Percentiles rank a stretch among this genome's conserved stretches.
phyloP scores from a whole-genome alignment of 805 yeast genomes.

The Teunomyces tritomae region DNA sequence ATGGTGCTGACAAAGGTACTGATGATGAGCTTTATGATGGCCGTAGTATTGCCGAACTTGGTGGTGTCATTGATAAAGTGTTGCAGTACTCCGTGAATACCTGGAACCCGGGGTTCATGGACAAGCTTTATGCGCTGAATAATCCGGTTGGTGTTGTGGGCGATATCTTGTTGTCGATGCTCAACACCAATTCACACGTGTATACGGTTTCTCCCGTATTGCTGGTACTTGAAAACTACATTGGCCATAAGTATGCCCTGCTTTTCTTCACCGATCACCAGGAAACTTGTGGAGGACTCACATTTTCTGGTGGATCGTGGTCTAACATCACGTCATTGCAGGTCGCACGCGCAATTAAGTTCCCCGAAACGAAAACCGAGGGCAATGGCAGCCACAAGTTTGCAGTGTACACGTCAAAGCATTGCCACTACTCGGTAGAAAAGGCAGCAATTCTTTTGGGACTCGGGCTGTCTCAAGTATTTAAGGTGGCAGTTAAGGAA shows the following conservation, averaged over 20 bases:
- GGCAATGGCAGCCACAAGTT: slow-evolving; percentile 57
- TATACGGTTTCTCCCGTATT: slow-evolving; percentile 81
- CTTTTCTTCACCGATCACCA: slow-evolving; percentile 49
- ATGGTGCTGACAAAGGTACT: slow-evolving; percentile 27
- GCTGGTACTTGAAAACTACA: slow-evolving; percentile 68
- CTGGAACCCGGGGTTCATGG: slow-evolving; percentile 85
- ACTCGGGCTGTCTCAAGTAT: slow-evolving; percentile 58
- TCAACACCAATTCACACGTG: slow-evolving; percentile 84
- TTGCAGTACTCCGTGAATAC: slow-evolving; percentile 71
- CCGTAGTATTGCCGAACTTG: slow-evolving; percentile 28
- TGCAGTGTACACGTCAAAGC: slow-evolving; percentile 69
- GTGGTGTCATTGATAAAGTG: slow-evolving; percentile 51
- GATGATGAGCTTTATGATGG: slow-evolving; percentile 27
- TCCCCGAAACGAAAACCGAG: slow-evolving; percentile 62
- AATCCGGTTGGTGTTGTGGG: slow-evolving; percentile 80
- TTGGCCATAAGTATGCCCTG: slow-evolving; percentile 64
- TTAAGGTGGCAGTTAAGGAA: slow-evolving; percentile 56
- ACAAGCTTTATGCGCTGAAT: slow-evolving; percentile 80
- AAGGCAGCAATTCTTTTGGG: slow-evolving; percentile 80
- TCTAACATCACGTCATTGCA: slow-evolving; percentile 78
- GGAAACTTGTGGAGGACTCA: slow-evolving; percentile 69
- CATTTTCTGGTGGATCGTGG: slow-evolving; percentile 87
- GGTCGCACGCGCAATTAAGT: slow-evolving; percentile 65
- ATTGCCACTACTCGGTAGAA: slow-evolving; percentile 77
- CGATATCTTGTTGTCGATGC: slow-evolving; percentile 62